phyloP scores from a whole-genome alignment of 2,329 filamentous ascomycete species.

The Epichloe amarillans region DNA sequence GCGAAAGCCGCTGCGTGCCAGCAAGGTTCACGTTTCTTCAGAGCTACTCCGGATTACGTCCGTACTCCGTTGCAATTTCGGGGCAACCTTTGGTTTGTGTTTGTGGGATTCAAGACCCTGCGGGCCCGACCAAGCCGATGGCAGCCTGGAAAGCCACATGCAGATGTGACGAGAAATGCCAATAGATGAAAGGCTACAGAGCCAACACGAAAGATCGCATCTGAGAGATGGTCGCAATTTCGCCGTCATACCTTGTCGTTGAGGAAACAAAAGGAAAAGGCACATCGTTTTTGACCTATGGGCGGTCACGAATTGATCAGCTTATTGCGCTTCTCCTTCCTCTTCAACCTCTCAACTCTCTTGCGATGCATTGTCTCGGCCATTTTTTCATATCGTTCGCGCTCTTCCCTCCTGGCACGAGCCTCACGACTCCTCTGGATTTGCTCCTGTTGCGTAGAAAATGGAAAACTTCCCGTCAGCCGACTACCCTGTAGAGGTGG shows the following conservation, averaged over 20 bases:
- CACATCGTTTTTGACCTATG: not conserved
- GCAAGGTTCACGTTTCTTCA: no score
- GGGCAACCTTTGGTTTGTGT: no score
- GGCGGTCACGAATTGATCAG: slow-evolving; percentile 42
- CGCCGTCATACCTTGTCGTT: not conserved
- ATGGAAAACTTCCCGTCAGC: slow-evolving; percentile 1
- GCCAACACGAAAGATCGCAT: no score
- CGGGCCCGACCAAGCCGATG: no score
- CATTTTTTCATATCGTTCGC: slow-evolving; percentile 83
- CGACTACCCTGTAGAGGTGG: not conserved
- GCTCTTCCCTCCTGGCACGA: slow-evolving; percentile 80
- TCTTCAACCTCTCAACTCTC: slow-evolving; percentile 81
- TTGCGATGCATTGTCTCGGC: slow-evolving; percentile 97
- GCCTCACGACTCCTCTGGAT: slow-evolving; percentile 75
- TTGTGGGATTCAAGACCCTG: no score
- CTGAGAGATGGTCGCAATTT: not conserved
- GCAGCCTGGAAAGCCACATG: not conserved
- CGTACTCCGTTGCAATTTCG: no score
- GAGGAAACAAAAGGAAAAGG: not conserved
- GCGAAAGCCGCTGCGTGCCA: no score
- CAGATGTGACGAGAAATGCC: not conserved
- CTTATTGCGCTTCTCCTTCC: slow-evolving; percentile 94
- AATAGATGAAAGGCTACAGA: no score
- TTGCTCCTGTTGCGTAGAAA: slow-evolving; percentile 41
- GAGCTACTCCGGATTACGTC: no score